These are phyloP conservation scores for Taiwanofungus camphoratus DNA, from an alignment of 1,284 basidiomycete genomes.

Conservation along the genomic window DNA sequence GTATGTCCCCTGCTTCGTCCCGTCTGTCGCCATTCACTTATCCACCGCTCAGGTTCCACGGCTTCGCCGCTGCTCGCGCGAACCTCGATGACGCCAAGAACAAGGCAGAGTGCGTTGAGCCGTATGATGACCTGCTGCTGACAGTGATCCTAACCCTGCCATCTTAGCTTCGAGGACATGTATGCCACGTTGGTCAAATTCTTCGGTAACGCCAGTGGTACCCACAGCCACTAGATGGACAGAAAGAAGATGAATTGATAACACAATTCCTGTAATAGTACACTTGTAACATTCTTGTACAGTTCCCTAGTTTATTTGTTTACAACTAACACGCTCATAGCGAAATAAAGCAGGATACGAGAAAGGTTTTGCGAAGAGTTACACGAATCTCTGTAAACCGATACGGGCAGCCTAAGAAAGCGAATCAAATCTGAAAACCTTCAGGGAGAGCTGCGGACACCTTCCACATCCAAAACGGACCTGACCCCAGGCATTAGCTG, in stretches of 20 bases:
- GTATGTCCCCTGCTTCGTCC: constrained; percentile 25
- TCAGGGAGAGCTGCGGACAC: constrained; percentile 25
- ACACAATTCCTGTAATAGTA: constrained; percentile 4
- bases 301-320: no score
- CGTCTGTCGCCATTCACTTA: constrained; percentile 3
- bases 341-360: no score
- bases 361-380: no score
- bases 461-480: constrained; percentile 64
- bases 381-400: no score
- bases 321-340: no score
- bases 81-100: constrained; percentile 59
- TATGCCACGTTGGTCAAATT: constrained; percentile 51
- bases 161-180: constrained; percentile 51
- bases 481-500: constrained; percentile 23
- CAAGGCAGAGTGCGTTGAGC: constrained; percentile 48
- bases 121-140: neutral
- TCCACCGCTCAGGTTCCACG: constrained; percentile 49
- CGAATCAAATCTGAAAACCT: constrained; percentile 11
- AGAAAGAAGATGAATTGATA: constrained; percentile 2
- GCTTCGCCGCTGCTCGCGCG: constrained; percentile 69
- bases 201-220: constrained; percentile 33
- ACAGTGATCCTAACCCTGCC: constrained; percentile 6
- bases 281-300: no score
- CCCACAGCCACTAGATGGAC: constrained; percentile 6
- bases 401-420: no score